Evolutionary conservation across 139 green algal species (phyloP).

Genomic region (Chlamydomonas schloesseri): DNA sequence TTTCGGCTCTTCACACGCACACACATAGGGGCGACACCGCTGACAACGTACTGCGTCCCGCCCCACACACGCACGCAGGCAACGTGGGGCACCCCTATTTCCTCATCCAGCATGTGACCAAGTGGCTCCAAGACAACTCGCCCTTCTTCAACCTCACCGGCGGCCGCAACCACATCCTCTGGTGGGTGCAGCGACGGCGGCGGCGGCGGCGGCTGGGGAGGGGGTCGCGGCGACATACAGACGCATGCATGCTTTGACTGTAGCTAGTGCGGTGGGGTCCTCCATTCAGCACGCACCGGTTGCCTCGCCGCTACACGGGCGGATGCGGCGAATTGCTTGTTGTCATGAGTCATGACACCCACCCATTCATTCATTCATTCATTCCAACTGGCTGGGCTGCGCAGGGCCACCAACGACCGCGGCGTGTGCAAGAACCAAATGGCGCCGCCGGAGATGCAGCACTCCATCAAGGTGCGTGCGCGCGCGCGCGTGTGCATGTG

Average conservation of each 20-base stretch:
- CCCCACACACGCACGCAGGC: background rate
- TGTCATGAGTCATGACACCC: too few relatives aligned
- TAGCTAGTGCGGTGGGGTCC: too few relatives aligned
- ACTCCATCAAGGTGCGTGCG: conserved; percentile 17
- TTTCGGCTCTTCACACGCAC: background rate
- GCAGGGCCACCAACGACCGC: conserved; percentile 15
- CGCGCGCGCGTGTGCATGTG: too few relatives aligned
- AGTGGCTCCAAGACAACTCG: background rate
- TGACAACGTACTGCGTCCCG: conserved; percentile 17
- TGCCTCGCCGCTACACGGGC: too few relatives aligned
- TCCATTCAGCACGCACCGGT: too few relatives aligned
- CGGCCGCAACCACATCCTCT: conserved; percentile 39
- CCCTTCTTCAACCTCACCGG: conserved; percentile 17
- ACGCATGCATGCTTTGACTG: too few relatives aligned
- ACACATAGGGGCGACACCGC: background rate
- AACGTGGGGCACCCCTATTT: conserved; percentile 5
- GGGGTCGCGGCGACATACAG: too few relatives aligned
- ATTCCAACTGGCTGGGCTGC: too few relatives aligned
- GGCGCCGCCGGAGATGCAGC: background rate
- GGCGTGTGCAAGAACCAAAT: conserved; percentile 13
- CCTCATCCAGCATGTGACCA: conserved; percentile 15
- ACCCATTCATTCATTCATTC: too few relatives aligned
- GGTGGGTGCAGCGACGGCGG: too few relatives aligned
- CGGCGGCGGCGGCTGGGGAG: too few relatives aligned
- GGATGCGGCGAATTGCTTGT: too few relatives aligned